A percentile compares a stretch with the other conserved stretches of the same genome.
Conservation (phyloP, 176 grass and related monocot genomes). For the Chrysopogon serrulatus region DNA sequence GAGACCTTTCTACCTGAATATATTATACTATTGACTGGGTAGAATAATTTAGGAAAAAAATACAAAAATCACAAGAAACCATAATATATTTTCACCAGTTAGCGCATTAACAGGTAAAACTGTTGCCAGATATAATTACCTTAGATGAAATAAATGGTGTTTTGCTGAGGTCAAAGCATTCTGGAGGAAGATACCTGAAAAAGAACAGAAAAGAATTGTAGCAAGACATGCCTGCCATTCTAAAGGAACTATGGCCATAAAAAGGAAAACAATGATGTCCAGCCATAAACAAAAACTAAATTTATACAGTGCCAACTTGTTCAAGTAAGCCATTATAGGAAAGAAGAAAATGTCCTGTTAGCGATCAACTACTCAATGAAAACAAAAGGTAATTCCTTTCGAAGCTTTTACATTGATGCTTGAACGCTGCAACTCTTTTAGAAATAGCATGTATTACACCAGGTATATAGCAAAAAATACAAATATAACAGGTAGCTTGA, state of each 20-base stretch:
- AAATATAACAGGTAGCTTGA: constrained; percentile 13
- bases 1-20: not conserved
- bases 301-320: not conserved
- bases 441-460: not conserved
- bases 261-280: not conserved
- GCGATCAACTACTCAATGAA: not conserved
- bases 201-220: not conserved
- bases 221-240: not conserved
- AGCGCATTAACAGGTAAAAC: constrained; percentile 2
- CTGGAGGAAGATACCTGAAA: constrained; percentile 96
- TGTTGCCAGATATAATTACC: constrained; percentile 45
- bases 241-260: constrained; percentile 7
- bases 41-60: not conserved
- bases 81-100: constrained; percentile 7
- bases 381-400: constrained; percentile 7
- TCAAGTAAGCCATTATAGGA: not conserved
- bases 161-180: constrained; percentile 97
- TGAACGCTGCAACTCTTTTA: not conserved
- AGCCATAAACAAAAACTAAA: not conserved
- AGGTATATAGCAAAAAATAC: constrained; percentile 13
- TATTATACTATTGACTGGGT: not conserved
- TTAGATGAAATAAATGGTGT: constrained; percentile 99
- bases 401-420: constrained; percentile 9
- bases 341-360: not conserved
- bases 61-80: not conserved